phyloP scores from a whole-genome alignment of 352 stramenopile species.

The Globisporangium megalacanthum region DNA sequence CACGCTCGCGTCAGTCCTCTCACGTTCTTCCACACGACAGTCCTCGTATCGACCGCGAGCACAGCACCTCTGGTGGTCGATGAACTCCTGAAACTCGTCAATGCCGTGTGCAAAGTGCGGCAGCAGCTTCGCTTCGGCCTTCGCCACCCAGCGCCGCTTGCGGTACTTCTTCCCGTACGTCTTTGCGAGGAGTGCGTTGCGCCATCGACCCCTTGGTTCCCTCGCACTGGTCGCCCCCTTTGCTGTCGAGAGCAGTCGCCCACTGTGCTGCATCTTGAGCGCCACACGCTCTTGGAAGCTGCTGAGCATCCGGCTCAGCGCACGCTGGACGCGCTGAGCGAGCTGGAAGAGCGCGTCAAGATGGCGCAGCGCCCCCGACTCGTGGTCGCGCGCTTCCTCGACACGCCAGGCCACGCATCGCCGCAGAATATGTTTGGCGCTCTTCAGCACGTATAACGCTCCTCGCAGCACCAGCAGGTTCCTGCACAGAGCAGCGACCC shows the following conservation, averaged over 20 bases:
- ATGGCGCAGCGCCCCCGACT: slow-evolving; percentile 30
- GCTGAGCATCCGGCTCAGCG: slow-evolving; percentile 33
- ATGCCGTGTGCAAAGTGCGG: slow-evolving; percentile 60
- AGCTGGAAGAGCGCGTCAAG: slow-evolving; percentile 39
- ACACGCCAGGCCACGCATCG: slow-evolving; percentile 45
- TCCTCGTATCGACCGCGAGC: neutral
- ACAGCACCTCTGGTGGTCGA: slow-evolving; percentile 42
- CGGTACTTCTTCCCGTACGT: slow-evolving; percentile 51
- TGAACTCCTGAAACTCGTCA: slow-evolving; percentile 55
- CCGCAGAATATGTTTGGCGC: slow-evolving; percentile 23
- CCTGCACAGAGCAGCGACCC: neutral
- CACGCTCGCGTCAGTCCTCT: neutral
- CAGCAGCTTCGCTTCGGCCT: slow-evolving; percentile 48
- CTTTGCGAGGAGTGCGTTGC: slow-evolving; percentile 47
- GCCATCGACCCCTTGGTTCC: slow-evolving; percentile 24
- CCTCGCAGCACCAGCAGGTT: slow-evolving; percentile 41
- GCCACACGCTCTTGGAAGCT: slow-evolving; percentile 60
- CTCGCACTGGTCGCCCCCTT: neutral
- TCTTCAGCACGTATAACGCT: slow-evolving; percentile 31
- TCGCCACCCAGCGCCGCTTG: slow-evolving; percentile 52
- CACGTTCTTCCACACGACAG: neutral
- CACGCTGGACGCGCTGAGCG: slow-evolving; percentile 20
- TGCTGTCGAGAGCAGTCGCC: slow-evolving; percentile 7
- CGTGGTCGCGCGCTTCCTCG: slow-evolving; percentile 26
- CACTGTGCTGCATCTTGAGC: slow-evolving; percentile 58